Base-by-base conservation (phyloP, 2,329 filamentous ascomycete genomes). In the Hypoxylon sp. region DNA sequence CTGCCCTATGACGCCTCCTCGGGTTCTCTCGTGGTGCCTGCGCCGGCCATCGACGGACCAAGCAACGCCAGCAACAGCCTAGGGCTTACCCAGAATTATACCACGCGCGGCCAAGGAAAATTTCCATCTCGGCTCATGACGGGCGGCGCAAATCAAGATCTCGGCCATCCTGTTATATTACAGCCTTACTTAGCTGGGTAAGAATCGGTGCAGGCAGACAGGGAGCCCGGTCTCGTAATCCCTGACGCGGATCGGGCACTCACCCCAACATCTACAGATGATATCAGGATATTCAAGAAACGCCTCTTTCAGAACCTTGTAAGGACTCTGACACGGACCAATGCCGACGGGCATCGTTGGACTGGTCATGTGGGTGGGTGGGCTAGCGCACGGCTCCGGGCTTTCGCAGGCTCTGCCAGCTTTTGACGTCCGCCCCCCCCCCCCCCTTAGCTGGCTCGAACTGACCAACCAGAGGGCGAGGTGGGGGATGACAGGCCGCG, bases 191-290 rank as follows among this genome's bases (percentile, higher is more conserved):
- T n/a, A n/a, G n/a, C n/a, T n/a, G n/a, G 27, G 40, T 10, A 52
- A 21, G 21, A 40, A 13, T 21, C 20, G 27, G 15, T 17, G 15
- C 15, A 35, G 31, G 31, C n/a, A 35, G n/a, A 7, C 15, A 35
- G 31, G 31, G 31, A 35, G n/a, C n/a, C 27, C 27, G 9, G 27
- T 29, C 27, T 3, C 43, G 4, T n/a, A 9, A 43, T 31, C 50
- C 58, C 27, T 47, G 58, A 26, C 31, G 33, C 20, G 41, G 54
- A 63, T 63, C 60, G 54, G 51, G 41, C 31, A 50, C 50, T 60
- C 51, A 50, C 43, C 50, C 54, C 51, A 55, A 48, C 35, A 63
- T 63, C 57, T 60, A 23, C n/a, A 18, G 10, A 33, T 20, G 21
- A 47, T 38, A 45, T 35, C n/a, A n/a, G 13, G 29, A 13, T 8